Evolutionary conservation across 768 basidiomycete genomes (phyloP), one percentile per base, ranked within the genome.

Genomic region (Tremella fuciformis): DNA sequence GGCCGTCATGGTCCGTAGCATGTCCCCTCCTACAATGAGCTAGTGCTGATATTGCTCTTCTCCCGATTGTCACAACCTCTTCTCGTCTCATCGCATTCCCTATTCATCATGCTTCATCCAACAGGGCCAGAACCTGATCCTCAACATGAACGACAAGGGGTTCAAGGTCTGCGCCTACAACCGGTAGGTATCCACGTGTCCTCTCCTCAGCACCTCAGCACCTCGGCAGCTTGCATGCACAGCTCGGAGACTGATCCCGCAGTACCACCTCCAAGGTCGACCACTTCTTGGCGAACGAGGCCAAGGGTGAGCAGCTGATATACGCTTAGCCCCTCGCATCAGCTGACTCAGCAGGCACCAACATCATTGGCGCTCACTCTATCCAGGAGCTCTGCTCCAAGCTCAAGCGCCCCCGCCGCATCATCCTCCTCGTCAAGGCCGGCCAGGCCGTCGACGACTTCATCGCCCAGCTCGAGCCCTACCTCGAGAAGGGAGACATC

Each of bases 141-240:
- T 97, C 70, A 96, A 97, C 82, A 97, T 96, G 90, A 96, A 96
- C 79, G 96, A 99, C 83, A 99, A 99, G 71, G 96, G 96, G 53
- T 99, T 92, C 82, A 91, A 81, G 65, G 96, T 99, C 71, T 87
- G 91, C 67, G 91, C 90, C 13, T 99, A 88, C 81, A 99, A 99
- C 84, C 88, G 96, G 72, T 74, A 21, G 55, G 72, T 65, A n/a
- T 38, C 6, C 13, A 38, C 19, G 8, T 11, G 18, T 29, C 15
- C 9, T 7, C 25, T n/a, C 29, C 21, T 18, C 37, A 41, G 24
- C 29, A 34, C 4, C 11, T 11, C 29, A 34, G 6, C 29, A 6
- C 11, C 6, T 11, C 51, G 22, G 16, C n/a, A 9, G 21, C 49
- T 8, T 8, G 4, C 49, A 50, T 11, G 15, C 19, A 24, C 8